Evolutionary conservation across 2,329 filamentous ascomycete genomes (phyloP).

Genomic region (Taxawa tesnikishii): DNA sequence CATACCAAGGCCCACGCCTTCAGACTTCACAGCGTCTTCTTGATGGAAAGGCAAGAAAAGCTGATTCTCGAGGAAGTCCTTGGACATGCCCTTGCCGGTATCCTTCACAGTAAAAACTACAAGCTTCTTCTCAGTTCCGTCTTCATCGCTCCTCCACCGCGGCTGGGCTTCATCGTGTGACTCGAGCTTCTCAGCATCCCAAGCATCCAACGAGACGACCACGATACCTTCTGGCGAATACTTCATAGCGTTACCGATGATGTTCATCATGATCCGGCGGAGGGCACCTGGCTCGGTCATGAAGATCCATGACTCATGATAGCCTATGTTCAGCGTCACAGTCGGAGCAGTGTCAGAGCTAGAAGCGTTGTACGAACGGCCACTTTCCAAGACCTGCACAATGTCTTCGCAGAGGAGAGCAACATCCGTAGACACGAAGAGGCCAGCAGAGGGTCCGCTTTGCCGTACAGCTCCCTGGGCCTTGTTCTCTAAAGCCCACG

Average conservation of each 20-base stretch:
- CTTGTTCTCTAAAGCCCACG: neutral
- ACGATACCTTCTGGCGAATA: constrained; percentile 9
- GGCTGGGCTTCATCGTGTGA: neutral
- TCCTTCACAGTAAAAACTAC: constrained; percentile 36
- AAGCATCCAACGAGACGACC: constrained; percentile 10
- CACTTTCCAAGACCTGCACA: too few relatives aligned
- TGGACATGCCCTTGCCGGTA: constrained; percentile 53
- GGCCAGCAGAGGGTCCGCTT: too few relatives aligned
- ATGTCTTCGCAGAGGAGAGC: constrained; percentile 12
- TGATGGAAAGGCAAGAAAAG: constrained; percentile 55
- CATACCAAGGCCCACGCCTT: constrained; percentile 53
- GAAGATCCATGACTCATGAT: constrained; percentile 30
- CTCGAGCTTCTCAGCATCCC: constrained; percentile 1
- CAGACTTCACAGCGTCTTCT: constrained; percentile 47
- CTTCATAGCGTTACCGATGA: constrained; percentile 11
- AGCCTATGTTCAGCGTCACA: too few relatives aligned
- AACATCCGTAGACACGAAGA: too few relatives aligned
- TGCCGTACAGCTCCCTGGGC: constrained; percentile 2
- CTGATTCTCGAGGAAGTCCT: constrained; percentile 48
- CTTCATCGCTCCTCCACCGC: too few relatives aligned
- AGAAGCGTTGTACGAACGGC: too few relatives aligned
- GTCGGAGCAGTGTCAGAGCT: too few relatives aligned
- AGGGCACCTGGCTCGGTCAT: constrained; percentile 23
- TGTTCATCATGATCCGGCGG: constrained; percentile 10
- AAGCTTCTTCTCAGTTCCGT: constrained; percentile 1